Percentiles rank a stretch among this genome's conserved stretches.
phyloP scores from a whole-genome alignment of 2,329 filamentous ascomycete species.

The Tolypocladium cylindrosporum region DNA sequence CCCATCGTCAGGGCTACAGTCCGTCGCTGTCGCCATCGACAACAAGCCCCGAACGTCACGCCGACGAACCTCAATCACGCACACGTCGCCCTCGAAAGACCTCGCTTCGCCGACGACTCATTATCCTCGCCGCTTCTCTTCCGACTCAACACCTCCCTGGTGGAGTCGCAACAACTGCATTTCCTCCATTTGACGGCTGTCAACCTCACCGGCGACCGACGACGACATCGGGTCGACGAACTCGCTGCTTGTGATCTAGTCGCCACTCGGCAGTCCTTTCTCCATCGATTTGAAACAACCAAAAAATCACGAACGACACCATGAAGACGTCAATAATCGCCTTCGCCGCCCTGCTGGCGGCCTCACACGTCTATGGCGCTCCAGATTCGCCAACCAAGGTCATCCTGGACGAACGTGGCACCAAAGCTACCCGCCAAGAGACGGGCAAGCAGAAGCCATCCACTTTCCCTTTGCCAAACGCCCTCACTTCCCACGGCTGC shows the following conservation, averaged over 20 bases:
- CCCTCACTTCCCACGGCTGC: slow-evolving; percentile 39
- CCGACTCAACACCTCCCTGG: neutral
- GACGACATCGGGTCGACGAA: neutral
- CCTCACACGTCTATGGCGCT: slow-evolving; percentile 13
- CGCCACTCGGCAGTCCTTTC: slow-evolving; percentile 1
- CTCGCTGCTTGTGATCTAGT: neutral
- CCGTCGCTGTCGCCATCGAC: neutral
- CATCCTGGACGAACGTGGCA: neutral
- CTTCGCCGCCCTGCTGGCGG: slow-evolving; percentile 17
- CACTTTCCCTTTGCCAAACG: slow-evolving; percentile 22
- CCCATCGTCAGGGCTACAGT: neutral
- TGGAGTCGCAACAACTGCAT: neutral
- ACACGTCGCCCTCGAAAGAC: neutral
- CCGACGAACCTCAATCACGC: neutral
- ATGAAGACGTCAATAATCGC: slow-evolving; percentile 22
- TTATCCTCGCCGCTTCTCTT: neutral
- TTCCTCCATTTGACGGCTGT: neutral
- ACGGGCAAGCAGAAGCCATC: slow-evolving; percentile 23
- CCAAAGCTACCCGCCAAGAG: neutral
- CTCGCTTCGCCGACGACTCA: neutral
- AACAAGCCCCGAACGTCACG: neutral
- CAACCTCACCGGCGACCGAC: neutral
- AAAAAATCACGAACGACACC: neutral
- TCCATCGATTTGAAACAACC: neutral
- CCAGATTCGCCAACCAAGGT: slow-evolving; percentile 6